phyloP scores from a whole-genome alignment of 495 filamentous ascomycete genomes.

The Xylaria scruposa region DNA sequence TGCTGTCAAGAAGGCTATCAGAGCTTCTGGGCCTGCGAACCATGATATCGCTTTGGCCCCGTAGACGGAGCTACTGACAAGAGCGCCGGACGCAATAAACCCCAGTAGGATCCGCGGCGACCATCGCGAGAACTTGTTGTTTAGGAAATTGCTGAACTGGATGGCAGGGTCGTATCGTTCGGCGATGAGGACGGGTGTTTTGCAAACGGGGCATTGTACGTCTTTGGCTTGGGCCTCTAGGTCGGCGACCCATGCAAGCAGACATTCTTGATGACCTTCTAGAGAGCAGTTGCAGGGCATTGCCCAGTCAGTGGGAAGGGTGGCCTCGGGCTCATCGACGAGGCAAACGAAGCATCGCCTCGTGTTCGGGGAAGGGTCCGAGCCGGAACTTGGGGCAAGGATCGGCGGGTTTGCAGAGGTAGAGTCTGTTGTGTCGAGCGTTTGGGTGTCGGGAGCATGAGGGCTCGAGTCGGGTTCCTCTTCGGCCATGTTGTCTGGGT shows the following conservation, averaged over 20 bases:
- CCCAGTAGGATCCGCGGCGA: constrained; percentile 65
- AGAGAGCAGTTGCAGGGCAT: constrained; percentile 88
- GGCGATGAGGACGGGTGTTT: constrained; percentile 74
- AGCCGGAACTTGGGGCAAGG: not conserved
- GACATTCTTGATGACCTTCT: constrained; percentile 87
- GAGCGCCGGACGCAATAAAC: constrained; percentile 60
- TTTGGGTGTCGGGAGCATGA: constrained; percentile 23
- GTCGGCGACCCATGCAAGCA: constrained; percentile 89
- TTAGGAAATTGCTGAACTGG: constrained; percentile 60
- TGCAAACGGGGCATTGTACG: constrained; percentile 87
- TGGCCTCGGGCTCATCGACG: constrained; percentile 76
- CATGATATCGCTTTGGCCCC: constrained; percentile 42
- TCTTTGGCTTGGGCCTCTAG: constrained; percentile 68
- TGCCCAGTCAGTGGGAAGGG: constrained; percentile 73
- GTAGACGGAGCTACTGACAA: constrained; percentile 51
- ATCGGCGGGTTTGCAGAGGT: not conserved
- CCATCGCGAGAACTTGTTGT: constrained; percentile 59
- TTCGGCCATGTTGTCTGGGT: not conserved
- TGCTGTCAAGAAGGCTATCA: constrained; percentile 36
- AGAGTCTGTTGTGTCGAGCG: not conserved
- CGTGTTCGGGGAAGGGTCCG: constrained; percentile 43
- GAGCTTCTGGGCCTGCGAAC: constrained; percentile 47
- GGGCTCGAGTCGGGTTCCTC: constrained; percentile 23
- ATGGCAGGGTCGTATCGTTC: constrained; percentile 74
- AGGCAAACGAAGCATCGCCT: constrained; percentile 95